A percentile compares a stretch with the other conserved stretches of the same genome.
phyloP scores from a whole-genome alignment of 2,329 filamentous ascomycete species.

The Colletotrichum limetticola region DNA sequence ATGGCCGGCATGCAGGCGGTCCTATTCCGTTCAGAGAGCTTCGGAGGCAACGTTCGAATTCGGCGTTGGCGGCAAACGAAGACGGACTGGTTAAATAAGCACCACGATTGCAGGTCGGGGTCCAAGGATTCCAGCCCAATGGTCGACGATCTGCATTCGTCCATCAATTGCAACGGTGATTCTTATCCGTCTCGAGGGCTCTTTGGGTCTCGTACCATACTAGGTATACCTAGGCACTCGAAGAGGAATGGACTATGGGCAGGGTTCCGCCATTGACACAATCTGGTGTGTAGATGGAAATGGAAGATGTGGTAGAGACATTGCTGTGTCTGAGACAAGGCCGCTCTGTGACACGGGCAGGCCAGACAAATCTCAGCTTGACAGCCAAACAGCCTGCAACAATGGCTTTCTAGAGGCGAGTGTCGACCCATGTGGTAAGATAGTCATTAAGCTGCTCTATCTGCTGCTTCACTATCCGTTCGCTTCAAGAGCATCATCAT shows the following conservation, averaged over 20 bases:
- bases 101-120: background rate
- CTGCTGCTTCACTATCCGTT: background rate
- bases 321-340: background rate
- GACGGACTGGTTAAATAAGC: constrained; percentile 12
- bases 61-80: constrained; percentile 20
- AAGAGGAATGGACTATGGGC: background rate
- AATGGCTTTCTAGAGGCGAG: background rate
- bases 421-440: background rate
- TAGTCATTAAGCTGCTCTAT: background rate
- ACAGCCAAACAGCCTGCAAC: background rate
- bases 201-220: background rate
- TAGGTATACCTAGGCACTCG: background rate
- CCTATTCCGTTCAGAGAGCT: constrained; percentile 15
- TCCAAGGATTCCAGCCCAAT: constrained; percentile 33
- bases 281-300: background rate
- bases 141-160: constrained; percentile 13
- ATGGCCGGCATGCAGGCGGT: constrained; percentile 24
- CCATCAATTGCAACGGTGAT: background rate
- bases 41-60: constrained; percentile 11
- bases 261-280: background rate
- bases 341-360: background rate
- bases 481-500: background rate
- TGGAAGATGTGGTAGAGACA: background rate
- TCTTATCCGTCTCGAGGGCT: background rate
- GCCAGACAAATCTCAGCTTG: background rate